Conservation (phyloP, 2,329 filamentous ascomycete genomes). For the Endocalyx cinctus region DNA sequence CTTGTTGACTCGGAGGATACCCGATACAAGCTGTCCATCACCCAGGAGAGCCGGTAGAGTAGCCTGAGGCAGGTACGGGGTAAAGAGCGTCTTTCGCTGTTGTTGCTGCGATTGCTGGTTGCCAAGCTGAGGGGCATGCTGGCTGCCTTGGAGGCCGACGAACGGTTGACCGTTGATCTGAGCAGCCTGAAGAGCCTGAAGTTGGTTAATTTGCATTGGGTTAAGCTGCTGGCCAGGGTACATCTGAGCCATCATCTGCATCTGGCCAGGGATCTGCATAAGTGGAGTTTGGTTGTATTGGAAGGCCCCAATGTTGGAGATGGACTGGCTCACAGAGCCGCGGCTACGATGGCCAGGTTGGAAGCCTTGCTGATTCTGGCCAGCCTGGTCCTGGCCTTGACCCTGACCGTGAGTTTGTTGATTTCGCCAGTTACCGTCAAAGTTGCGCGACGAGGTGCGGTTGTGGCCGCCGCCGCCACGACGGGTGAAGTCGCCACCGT, state of each 20-base stretch:
- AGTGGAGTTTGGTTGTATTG: constrained; percentile 88
- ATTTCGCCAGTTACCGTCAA: constrained; percentile 97
- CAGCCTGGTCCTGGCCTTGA: constrained; percentile 61
- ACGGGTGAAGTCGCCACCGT: constrained; percentile 65
- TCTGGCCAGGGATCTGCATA: constrained; percentile 79
- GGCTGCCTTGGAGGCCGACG: constrained; percentile 62
- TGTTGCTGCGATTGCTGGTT: constrained; percentile 74
- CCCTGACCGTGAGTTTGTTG: constrained; percentile 54
- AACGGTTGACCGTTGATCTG: constrained; percentile 76
- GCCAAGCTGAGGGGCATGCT: constrained; percentile 65
- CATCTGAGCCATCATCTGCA: constrained; percentile 74
- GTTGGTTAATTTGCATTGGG: constrained; percentile 80
- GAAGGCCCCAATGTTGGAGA: constrained; percentile 79
- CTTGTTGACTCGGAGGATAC: constrained; percentile 97
- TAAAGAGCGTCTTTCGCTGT: constrained; percentile 97
- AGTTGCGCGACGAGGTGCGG: constrained; percentile 83
- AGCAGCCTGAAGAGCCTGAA: constrained; percentile 87
- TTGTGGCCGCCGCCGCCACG: constrained; percentile 68
- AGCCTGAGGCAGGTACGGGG: constrained; percentile 92
- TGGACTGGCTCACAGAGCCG: constrained; percentile 78
- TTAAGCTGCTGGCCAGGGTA: constrained; percentile 83
- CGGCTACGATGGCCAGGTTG: constrained; percentile 88
- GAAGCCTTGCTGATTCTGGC: constrained; percentile 63
- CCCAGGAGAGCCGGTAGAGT: constrained; percentile 84
- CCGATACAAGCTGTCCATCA: constrained; percentile 91